Evolutionary conservation across 2,329 filamentous ascomycete genomes (phyloP).

Genomic region (Geosmithia morbida): DNA sequence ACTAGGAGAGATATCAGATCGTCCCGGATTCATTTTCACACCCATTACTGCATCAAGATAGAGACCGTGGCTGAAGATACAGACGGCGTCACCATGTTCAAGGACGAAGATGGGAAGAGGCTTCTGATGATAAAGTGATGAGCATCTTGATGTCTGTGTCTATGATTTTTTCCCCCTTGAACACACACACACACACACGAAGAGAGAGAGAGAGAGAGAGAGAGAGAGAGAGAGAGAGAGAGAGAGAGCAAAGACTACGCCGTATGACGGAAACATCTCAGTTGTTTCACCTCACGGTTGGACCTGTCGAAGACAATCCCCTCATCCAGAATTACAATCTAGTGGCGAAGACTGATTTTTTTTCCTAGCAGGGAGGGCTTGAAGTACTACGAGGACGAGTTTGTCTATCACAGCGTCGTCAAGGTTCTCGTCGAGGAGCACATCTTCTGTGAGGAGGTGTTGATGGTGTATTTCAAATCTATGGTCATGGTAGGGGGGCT

Average conservation of each 20-base stretch:
- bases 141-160: too few species aligned
- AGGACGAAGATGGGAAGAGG: conserved; percentile 28
- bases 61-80: conserved; percentile 25
- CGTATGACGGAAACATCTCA: conserved; percentile 57
- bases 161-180: too few species aligned
- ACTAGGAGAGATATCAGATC: too few species aligned
- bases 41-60: too few species aligned
- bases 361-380: conserved; percentile 54
- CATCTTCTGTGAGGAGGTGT: conserved; percentile 15
- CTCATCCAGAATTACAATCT: conserved; percentile 53
- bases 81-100: conserved; percentile 38
- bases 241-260: neutral
- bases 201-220: neutral
- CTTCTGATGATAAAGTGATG: conserved; percentile 26
- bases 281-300: conserved; percentile 43
- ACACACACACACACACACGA: neutral
- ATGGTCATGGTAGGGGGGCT: conserved; percentile 5
- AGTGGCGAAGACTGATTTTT: conserved; percentile 46
- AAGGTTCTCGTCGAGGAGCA: conserved; percentile 20
- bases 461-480: conserved; percentile 27
- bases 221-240: too few species aligned
- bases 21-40: too few species aligned
- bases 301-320: conserved; percentile 37
- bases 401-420: conserved; percentile 25
- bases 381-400: conserved; percentile 50